Evolutionary conservation across 176 grass and related monocot genomes (phyloP).

Genomic region (Melocanna baccifera): DNA sequence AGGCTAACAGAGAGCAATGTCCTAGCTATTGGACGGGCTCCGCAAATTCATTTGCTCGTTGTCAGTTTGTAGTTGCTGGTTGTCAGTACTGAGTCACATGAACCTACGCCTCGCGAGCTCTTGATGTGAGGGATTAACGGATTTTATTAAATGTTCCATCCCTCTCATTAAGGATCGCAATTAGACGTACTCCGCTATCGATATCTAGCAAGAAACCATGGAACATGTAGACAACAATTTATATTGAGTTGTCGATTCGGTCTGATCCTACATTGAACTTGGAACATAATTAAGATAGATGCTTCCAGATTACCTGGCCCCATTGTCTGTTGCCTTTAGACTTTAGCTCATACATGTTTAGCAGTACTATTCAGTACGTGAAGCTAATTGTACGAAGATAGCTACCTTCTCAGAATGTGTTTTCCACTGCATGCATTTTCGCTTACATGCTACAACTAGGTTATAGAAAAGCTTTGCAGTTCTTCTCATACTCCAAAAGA

Average conservation of each 20-base stretch:
- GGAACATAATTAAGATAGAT: not conserved
- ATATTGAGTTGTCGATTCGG: not conserved
- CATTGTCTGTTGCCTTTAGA: not conserved
- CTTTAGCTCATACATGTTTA: too few relatives aligned
- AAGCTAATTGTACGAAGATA: not conserved
- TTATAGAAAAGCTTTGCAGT: not conserved
- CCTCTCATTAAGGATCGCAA: not conserved
- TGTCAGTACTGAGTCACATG: not conserved
- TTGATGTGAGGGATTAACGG: not conserved
- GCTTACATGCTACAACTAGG: not conserved
- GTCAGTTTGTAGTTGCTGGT: not conserved
- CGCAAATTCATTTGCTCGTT: not conserved
- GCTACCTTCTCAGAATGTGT: not conserved
- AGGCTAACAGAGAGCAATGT: not conserved
- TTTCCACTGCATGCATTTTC: not conserved
- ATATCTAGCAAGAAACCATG: not conserved
- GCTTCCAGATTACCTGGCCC: not conserved
- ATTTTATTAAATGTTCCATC: not conserved
- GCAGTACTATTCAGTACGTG: not conserved
- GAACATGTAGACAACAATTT: not conserved
- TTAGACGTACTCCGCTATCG: not conserved
- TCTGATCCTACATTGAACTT: not conserved
- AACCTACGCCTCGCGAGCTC: not conserved
- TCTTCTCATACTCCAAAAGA: not conserved
- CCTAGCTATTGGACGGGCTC: not conserved